Evolutionary conservation across 2,329 filamentous ascomycete genomes (phyloP), one percentile per base, ranked within the genome.

Genomic region (Alternaria novae-zelandiae): DNA sequence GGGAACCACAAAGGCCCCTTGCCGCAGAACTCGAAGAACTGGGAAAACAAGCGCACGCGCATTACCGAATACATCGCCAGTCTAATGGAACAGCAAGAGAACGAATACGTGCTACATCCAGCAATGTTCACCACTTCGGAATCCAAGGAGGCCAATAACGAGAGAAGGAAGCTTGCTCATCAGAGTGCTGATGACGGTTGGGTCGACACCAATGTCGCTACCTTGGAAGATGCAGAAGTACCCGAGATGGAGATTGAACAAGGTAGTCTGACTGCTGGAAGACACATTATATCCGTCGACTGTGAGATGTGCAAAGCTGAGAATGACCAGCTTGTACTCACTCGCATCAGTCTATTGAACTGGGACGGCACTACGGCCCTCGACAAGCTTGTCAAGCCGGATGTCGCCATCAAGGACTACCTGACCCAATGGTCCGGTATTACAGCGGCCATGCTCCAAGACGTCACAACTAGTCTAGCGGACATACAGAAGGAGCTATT

Each of bases 231-330:
- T 30, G 92, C 89, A 4, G 80, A 87, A 53, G 86, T 91, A 7
- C 88, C 90, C 3, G 91, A 94, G 54, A 79, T 81, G 6, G 88
- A 94, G 57, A 89, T 97, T 62, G 86, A 97, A 79, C 83, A 90
- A 70, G 95, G 94, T 59, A 95, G 93, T 78, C 83, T 97, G 61
- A 96, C 93, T 0, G 92, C 89, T 28, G 96, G 94, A 36, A 88
- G 93, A 66, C 87, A 90, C 41, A 83, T 97, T 11, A 83, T 96
- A 53, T 91, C 93, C 2, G 84, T 99, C 58, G 96, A 99, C 78
- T 99, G 96, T 81, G 96, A 99, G 81, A 99, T 99, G 96, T 97
- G 94, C 78, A 90, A 93, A 82, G 96, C 94, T 3, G 91, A 90
- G 63, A 89, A 91, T 64, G 89, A 89, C 51, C 88, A 92, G 68